Percentiles rank a stretch among this genome's conserved stretches.
These are phyloP conservation scores for Austropuccinia psidii DNA, from an alignment of 1,284 basidiomycete species.

Conservation along the genomic window DNA sequence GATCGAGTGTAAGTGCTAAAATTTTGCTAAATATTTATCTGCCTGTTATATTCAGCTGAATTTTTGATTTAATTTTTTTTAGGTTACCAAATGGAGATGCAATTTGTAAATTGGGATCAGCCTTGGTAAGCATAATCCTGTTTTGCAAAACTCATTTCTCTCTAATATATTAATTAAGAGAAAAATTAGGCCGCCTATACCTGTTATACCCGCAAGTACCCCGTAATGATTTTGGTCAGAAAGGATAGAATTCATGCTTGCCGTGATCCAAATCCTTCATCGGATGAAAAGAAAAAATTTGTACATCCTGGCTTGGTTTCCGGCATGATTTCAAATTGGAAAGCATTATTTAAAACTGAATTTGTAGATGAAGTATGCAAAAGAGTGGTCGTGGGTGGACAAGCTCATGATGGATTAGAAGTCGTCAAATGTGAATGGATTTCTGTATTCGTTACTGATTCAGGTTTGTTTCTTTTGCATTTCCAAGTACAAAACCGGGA, in stretches of 20 bases:
- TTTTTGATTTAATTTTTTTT: background rate
- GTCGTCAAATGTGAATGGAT: conserved; percentile 18
- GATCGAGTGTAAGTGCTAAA: conserved; percentile 27
- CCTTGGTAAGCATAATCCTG: background rate
- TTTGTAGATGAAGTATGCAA: conserved; percentile 6
- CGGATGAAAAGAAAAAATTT: background rate
- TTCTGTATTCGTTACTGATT: conserved; percentile 22
- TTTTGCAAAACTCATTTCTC: background rate
- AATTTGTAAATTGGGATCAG: conserved; percentile 25
- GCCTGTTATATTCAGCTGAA: no score
- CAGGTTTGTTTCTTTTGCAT: conserved; percentile 14
- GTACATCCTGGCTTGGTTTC: background rate
- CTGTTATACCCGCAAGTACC: background rate
- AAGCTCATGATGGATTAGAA: background rate
- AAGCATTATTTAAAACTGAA: conserved; percentile 19
- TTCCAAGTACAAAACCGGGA: background rate
- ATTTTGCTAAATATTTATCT: no score
- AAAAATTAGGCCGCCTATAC: conserved; percentile 23
- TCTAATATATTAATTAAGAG: background rate
- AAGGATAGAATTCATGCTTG: conserved; percentile 15
- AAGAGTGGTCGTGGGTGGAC: background rate
- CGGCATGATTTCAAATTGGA: conserved; percentile 17
- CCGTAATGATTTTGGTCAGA: conserved; percentile 20
- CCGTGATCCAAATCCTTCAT: background rate
- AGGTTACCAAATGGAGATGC: conserved; percentile 33